Percentiles rank a stretch among this genome's conserved stretches.
Evolutionary conservation across 1,284 basidiomycete species (phyloP).

Genomic region (Sporisorium reilianum): DNA sequence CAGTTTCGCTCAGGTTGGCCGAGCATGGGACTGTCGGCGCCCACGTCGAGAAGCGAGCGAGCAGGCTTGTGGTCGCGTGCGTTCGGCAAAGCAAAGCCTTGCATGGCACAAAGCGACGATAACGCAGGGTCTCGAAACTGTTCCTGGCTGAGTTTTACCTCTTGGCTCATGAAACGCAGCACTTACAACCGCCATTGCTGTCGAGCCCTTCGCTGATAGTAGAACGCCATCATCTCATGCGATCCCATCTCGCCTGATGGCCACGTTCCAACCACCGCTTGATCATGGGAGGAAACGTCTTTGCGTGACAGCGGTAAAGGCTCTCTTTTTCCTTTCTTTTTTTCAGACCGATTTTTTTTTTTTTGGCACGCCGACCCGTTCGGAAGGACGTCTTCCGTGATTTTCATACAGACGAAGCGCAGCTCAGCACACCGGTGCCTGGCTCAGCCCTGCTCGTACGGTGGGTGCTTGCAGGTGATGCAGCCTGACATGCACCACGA

Average conservation of each 20-base stretch:
- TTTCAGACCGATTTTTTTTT: neutral
- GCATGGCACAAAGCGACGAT: neutral
- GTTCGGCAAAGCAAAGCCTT: conserved; percentile 8
- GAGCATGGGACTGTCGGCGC: neutral
- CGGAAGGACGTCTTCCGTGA: conserved; percentile 1
- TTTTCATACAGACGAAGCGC: neutral
- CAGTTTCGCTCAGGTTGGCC: neutral
- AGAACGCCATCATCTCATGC: no score
- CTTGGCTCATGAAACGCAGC: no score
- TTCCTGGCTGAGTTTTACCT: conserved; percentile 4
- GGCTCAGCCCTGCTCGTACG: neutral
- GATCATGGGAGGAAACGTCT: neutral
- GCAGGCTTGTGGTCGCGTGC: conserved; percentile 2
- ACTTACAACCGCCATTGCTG: no score
- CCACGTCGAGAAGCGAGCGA: neutral
- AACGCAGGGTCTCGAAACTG: neutral
- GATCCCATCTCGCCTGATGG: no score
- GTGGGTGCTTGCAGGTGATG: no score
- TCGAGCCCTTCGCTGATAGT: no score
- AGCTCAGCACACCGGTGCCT: neutral
- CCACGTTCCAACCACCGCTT: no score
- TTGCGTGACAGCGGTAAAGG: neutral
- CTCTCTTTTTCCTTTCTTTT: neutral
- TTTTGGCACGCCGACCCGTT: neutral
- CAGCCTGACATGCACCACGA: no score